These are phyloP conservation scores for Dictyostelium gargantuum DNA, from an alignment of 208 protist species.

Conservation along the genomic window DNA sequence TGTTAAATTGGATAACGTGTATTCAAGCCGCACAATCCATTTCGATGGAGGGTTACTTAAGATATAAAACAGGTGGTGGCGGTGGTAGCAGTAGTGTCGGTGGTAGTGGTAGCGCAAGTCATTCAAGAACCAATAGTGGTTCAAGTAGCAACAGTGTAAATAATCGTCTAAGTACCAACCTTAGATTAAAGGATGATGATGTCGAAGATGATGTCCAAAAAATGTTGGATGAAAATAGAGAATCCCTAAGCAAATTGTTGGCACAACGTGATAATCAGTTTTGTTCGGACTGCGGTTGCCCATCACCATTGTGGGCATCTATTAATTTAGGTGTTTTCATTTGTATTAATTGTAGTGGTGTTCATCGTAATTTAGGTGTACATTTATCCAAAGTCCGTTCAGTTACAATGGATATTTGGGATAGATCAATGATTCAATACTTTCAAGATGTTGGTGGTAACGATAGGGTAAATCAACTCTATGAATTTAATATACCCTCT, in stretches of 20 bases:
- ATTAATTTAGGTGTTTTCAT: slow-evolving; percentile 84
- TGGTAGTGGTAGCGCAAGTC: not conserved
- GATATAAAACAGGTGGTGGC: slow-evolving; percentile 15
- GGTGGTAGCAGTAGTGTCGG: not conserved
- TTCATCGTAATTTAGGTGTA: slow-evolving; percentile 80
- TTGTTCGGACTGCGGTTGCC: slow-evolving; percentile 74
- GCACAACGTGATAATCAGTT: slow-evolving; percentile 32
- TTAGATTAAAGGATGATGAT: slow-evolving; percentile 33
- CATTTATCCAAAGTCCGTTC: slow-evolving; percentile 82
- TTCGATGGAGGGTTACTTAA: slow-evolving; percentile 40
- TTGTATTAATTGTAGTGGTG: slow-evolving; percentile 83
- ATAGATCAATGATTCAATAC: slow-evolving; percentile 26
- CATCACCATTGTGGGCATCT: slow-evolving; percentile 78
- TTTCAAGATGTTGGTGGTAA: slow-evolving; percentile 71
- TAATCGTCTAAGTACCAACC: not conserved
- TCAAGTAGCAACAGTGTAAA: not conserved
- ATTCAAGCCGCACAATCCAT: slow-evolving; percentile 46
- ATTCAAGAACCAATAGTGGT: not conserved
- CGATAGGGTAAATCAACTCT: slow-evolving; percentile 57
- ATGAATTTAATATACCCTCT: slow-evolving; percentile 49
- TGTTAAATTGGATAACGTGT: slow-evolving; percentile 43
- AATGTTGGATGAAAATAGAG: slow-evolving; percentile 6
- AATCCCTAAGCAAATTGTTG: not conserved
- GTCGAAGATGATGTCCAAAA: slow-evolving; percentile 32
- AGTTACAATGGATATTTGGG: slow-evolving; percentile 80